These are phyloP conservation scores for Coniochaeta ligniaria DNA, from an alignment of 2,329 filamentous ascomycete species.

Conservation along the genomic window DNA sequence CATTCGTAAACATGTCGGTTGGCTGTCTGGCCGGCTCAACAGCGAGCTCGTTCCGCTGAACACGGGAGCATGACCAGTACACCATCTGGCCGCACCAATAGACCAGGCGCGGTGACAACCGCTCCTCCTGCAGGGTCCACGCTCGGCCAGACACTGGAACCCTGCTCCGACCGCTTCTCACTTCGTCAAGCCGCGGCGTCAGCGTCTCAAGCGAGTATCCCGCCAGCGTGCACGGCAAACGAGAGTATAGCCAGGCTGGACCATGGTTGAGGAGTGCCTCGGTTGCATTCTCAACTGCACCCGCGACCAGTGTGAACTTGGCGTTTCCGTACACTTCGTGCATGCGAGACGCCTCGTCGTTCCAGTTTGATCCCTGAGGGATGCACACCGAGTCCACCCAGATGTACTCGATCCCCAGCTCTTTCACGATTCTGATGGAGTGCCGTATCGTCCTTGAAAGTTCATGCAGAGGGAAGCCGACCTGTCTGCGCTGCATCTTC, in stretches of 20 bases:
- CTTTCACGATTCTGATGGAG: constrained; percentile 6
- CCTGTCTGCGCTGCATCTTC: constrained; percentile 11
- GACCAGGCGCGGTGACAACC: constrained; percentile 15
- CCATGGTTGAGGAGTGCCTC: constrained; percentile 12
- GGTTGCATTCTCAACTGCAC: constrained; percentile 6
- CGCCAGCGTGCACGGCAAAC: constrained; percentile 12
- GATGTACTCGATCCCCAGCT: constrained; percentile 13
- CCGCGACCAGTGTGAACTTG: constrained; percentile 15
- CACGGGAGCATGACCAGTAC: constrained; percentile 17
- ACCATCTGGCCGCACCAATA: constrained; percentile 17
- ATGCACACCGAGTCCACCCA: constrained; percentile 20
- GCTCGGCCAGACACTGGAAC: constrained; percentile 13
- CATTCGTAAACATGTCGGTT: constrained; percentile 5
- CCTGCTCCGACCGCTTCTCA: constrained; percentile 8
- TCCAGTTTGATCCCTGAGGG: constrained; percentile 18
- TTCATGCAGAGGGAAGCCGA: constrained; percentile 8
- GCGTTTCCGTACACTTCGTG: constrained; percentile 19
- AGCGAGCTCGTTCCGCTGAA: constrained; percentile 11
- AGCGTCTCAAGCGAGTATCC: constrained; percentile 13
- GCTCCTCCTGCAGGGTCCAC: constrained; percentile 19
- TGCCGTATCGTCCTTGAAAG: constrained; percentile 15
- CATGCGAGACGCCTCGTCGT: constrained; percentile 16
- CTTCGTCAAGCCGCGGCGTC: constrained; percentile 10
- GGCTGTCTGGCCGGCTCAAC: constrained; percentile 3
- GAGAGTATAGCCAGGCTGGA: constrained; percentile 14